Evolutionary conservation across 352 stramenopile genomes (phyloP).

Genomic region (Phytophthora palmivora): DNA sequence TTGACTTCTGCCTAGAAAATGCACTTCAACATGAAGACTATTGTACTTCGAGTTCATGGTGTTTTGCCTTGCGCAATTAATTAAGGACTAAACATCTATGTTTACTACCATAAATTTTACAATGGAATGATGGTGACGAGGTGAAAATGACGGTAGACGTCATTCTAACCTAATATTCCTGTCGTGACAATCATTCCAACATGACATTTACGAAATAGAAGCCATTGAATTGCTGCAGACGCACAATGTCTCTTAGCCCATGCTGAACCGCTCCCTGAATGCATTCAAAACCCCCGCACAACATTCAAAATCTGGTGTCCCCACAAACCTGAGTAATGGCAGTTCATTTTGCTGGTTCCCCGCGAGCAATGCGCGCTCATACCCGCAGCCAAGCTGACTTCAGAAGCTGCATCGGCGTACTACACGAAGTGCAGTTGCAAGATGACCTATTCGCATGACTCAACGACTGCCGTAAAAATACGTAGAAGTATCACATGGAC

Average conservation of each 20-base stretch:
- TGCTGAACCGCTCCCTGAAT: background rate
- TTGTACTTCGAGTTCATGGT: too few relatives aligned
- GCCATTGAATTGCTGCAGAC: too few relatives aligned
- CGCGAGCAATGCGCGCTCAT: background rate
- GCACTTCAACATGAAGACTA: conserved; percentile 10
- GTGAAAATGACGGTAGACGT: too few relatives aligned
- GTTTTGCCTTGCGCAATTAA: too few relatives aligned
- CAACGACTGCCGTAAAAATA: conserved; percentile 5
- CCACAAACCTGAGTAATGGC: background rate
- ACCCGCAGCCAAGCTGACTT: background rate
- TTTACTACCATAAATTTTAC: too few relatives aligned
- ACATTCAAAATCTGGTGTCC: background rate
- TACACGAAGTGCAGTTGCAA: background rate
- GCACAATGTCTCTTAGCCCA: too few relatives aligned
- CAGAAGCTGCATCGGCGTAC: conserved; percentile 1
- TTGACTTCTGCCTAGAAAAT: conserved; percentile 3
- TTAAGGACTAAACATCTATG: too few relatives aligned
- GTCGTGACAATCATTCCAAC: too few relatives aligned
- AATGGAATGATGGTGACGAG: too few relatives aligned
- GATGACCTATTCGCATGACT: conserved; percentile 1
- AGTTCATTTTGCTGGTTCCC: conserved; percentile 9
- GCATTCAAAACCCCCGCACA: conserved; percentile 7
- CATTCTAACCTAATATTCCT: too few relatives aligned
- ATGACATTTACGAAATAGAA: too few relatives aligned
- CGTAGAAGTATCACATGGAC: conserved; percentile 10